These are phyloP conservation scores for Calonectria ilicicola DNA, from an alignment of 2,329 filamentous ascomycete genomes.

Conservation along the genomic window DNA sequence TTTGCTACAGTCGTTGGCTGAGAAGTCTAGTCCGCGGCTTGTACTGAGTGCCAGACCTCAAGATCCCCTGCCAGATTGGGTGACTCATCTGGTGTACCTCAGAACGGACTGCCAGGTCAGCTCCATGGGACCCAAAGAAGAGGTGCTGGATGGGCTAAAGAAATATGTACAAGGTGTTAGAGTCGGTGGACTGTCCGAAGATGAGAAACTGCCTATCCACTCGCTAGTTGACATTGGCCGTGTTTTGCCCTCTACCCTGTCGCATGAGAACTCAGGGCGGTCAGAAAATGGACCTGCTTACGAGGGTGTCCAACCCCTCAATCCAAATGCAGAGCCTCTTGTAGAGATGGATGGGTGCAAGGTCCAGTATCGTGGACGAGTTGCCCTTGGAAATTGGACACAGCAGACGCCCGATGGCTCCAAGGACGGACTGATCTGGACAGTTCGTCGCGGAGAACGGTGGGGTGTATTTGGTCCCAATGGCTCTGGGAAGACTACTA, in stretches of 20 bases:
- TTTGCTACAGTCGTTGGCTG: constrained; percentile 76
- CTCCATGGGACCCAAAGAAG: constrained; percentile 73
- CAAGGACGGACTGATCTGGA: constrained; percentile 81
- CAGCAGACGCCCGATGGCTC: constrained; percentile 65
- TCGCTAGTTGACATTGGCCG: constrained; percentile 64
- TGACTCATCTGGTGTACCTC: constrained; percentile 84
- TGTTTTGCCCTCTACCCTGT: constrained; percentile 48
- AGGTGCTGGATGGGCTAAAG: constrained; percentile 68
- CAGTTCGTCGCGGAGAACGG: constrained; percentile 82
- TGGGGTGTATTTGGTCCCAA: constrained; percentile 97
- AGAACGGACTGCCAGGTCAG: constrained; percentile 74
- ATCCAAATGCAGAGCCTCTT: constrained; percentile 71
- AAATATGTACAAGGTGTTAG: constrained; percentile 61
- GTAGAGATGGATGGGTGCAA: constrained; percentile 89
- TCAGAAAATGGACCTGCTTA: neutral
- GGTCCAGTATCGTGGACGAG: constrained; percentile 83
- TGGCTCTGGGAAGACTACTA: constrained; percentile 94
- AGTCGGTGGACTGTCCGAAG: constrained; percentile 57
- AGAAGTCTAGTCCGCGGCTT: constrained; percentile 75
- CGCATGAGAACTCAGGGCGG: constrained; percentile 5
- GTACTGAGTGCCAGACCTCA: constrained; percentile 85
- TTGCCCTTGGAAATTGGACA: constrained; percentile 85
- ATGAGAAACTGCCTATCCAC: constrained; percentile 61
- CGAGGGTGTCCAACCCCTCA: constrained; percentile 35
- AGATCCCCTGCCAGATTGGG: constrained; percentile 89